A percentile compares a stretch with the other conserved stretches of the same genome.
phyloP scores from a whole-genome alignment of 352 stramenopile genomes.

The Phytophthora nicotianae region DNA sequence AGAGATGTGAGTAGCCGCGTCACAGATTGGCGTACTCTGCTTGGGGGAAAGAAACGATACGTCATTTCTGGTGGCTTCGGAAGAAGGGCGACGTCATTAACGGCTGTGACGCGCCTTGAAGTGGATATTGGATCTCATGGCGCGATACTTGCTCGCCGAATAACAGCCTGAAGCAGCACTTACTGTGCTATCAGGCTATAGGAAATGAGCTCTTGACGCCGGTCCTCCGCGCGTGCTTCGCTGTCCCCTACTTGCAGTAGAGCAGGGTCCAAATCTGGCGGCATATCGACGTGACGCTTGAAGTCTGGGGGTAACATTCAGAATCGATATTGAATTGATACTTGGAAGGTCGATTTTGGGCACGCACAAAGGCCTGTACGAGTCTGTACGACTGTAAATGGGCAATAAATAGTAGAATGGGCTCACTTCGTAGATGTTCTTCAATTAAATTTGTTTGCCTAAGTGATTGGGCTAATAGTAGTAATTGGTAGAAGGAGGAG shows the following conservation, averaged over 20 bases:
- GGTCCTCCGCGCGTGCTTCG: background rate
- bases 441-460: too few species aligned
- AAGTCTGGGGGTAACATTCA: background rate
- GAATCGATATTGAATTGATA: slow-evolving; percentile 3
- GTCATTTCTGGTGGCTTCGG: slow-evolving; percentile 22
- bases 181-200: too few species aligned
- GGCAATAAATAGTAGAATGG: background rate
- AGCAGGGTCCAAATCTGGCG: slow-evolving; percentile 9
- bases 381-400: background rate
- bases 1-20: slow-evolving; percentile 3
- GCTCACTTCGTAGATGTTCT: too few species aligned
- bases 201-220: too few species aligned
- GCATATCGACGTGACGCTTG: slow-evolving; percentile 19
- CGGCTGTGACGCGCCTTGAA: slow-evolving; percentile 13
- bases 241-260: background rate
- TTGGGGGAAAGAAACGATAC: slow-evolving; percentile 23
- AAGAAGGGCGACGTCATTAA: slow-evolving; percentile 23
- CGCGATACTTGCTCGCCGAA: too few species aligned
- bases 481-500: too few species aligned
- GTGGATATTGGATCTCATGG: too few species aligned
- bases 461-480: too few species aligned
- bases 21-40: slow-evolving; percentile 17
- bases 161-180: too few species aligned
- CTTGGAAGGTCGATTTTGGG: slow-evolving; percentile 14
- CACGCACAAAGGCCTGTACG: background rate